Percentiles rank a stretch among this genome's conserved stretches.
These are phyloP conservation scores for Aspergillus steynii DNA, from an alignment of 495 filamentous ascomycete genomes.

Conservation along the genomic window DNA sequence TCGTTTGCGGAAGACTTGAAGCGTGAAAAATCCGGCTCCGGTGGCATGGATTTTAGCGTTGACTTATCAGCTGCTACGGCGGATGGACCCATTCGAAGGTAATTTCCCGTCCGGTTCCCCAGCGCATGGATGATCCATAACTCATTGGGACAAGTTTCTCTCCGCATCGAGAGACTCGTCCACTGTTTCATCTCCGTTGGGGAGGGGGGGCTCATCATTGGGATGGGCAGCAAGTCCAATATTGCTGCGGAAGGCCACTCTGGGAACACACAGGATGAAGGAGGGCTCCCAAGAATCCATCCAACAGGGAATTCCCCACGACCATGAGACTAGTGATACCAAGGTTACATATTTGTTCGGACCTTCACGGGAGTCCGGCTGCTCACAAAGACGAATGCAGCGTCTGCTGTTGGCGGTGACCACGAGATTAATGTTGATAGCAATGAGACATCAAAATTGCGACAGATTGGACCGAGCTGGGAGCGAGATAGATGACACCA, in stretches of 20 bases:
- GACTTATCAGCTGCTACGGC: background rate
- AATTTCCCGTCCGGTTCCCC: background rate
- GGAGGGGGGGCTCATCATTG: too few species aligned
- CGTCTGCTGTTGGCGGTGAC: background rate
- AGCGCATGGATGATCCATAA: background rate
- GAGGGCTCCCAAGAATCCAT: background rate
- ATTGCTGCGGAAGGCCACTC: background rate
- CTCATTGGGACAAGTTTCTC: background rate
- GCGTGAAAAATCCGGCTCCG: background rate
- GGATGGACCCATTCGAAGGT: background rate
- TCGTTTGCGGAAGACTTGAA: background rate
- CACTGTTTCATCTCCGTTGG: background rate
- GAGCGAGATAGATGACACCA: conserved; percentile 8
- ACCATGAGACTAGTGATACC: too few species aligned
- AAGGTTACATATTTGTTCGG: too few species aligned
- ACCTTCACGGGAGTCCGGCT: too few species aligned
- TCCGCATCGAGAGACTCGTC: background rate
- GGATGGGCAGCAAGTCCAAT: background rate
- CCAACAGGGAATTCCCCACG: background rate
- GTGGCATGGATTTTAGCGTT: background rate
- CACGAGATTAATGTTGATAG: background rate
- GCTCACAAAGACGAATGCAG: too few species aligned
- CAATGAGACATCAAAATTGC: conserved; percentile 1
- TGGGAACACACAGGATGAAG: background rate
- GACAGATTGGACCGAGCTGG: background rate